Conservation (phyloP, 768 basidiomycete genomes). For the Filobasidium floriforme region DNA sequence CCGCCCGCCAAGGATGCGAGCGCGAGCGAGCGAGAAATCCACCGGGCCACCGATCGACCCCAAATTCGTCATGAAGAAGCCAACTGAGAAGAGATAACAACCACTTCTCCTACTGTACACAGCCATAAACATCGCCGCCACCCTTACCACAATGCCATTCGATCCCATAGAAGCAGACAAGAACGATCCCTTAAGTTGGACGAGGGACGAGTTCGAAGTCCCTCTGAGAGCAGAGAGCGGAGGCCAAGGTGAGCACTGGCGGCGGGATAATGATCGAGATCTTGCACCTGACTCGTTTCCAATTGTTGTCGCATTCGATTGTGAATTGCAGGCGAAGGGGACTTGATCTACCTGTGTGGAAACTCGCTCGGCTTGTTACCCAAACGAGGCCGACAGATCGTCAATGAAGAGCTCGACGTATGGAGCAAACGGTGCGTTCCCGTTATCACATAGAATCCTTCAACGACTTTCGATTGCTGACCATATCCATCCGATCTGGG, state of each 20-base stretch:
- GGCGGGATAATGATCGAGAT: not conserved
- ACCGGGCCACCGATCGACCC: too few relatives aligned
- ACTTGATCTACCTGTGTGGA: constrained; percentile 75
- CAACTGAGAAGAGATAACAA: too few relatives aligned
- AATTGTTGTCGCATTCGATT: not conserved
- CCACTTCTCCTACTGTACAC: too few relatives aligned
- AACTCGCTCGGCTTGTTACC: constrained; percentile 85
- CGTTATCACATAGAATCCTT: not conserved
- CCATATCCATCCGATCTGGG: not conserved
- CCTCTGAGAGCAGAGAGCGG: constrained; percentile 38
- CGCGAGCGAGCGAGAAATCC: too few relatives aligned
- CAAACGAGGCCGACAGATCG: constrained; percentile 61
- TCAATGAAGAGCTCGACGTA: constrained; percentile 72
- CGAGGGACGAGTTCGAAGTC: constrained; percentile 42
- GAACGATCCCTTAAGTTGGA: constrained; percentile 39
- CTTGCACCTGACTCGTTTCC: too few relatives aligned
- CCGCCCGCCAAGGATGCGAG: too few relatives aligned
- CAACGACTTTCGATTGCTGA: not conserved
- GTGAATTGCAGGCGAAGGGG: constrained; percentile 27
- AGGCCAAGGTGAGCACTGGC: constrained; percentile 30
- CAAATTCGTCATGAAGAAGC: too few relatives aligned
- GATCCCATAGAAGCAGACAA: constrained; percentile 13
- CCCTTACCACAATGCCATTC: not conserved
- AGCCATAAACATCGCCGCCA: not conserved
- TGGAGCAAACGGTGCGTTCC: constrained; percentile 60